phyloP scores from a whole-genome alignment of 129 eudicot genomes.

The Pseudognaphalium luteoalbum region DNA sequence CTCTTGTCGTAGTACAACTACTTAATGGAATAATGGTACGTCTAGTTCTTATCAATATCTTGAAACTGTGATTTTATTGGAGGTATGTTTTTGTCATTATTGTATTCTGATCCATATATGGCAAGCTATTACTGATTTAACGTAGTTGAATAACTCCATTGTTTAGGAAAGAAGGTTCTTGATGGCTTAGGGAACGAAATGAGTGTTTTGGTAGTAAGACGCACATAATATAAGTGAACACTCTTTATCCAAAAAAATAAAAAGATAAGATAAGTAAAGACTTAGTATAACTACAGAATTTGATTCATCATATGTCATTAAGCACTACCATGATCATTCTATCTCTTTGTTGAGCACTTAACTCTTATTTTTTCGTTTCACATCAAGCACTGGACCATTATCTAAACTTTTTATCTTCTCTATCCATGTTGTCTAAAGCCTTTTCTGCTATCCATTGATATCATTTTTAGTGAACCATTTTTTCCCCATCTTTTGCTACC shows the following conservation, averaged over 20 bases:
- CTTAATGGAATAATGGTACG: conserved; percentile 9
- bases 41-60: neutral
- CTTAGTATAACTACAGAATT: conserved; percentile 5
- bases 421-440: conserved; percentile 16
- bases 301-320: conserved; percentile 21
- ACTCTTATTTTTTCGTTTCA: conserved; percentile 9
- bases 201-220: conserved; percentile 3
- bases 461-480: neutral
- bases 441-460: neutral
- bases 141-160: neutral
- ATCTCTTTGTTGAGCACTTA: conserved; percentile 11
- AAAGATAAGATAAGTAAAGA: neutral
- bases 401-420: conserved; percentile 10
- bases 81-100: conserved; percentile 8
- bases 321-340: conserved; percentile 20
- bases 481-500: conserved; percentile 6
- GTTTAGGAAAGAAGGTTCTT: conserved; percentile 7
- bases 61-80: neutral
- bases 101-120: neutral
- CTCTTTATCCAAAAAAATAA: neutral
- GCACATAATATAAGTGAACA: conserved; percentile 8
- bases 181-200: conserved; percentile 6
- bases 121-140: conserved; percentile 6
- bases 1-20: conserved; percentile 11
- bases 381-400: conserved; percentile 10